These are phyloP conservation scores for Penicillium sclerotigenum DNA, from an alignment of 2,329 filamentous ascomycete species.

Conservation along the genomic window DNA sequence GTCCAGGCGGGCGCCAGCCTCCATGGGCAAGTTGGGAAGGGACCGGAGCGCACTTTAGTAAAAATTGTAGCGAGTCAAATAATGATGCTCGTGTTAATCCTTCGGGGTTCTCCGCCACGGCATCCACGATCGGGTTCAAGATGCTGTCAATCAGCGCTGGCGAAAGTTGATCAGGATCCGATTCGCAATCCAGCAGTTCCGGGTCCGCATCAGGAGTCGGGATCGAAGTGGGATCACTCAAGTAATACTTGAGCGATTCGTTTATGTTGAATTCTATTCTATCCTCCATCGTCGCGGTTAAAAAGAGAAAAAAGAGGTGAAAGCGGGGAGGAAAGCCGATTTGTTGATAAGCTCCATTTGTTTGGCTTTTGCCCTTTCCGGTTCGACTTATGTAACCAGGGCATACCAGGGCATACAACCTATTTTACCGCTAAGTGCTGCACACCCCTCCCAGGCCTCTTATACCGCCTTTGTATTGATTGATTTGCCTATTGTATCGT, in stretches of 20 bases:
- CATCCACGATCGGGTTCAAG: slow-evolving; percentile 88
- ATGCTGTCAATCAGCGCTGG: slow-evolving; percentile 76
- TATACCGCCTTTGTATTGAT: slow-evolving; percentile 8
- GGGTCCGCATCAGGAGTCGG: slow-evolving; percentile 81
- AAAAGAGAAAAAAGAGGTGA: slow-evolving; percentile 8
- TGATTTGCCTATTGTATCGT: not conserved
- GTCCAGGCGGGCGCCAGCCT: slow-evolving; percentile 39
- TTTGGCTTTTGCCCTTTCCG: slow-evolving; percentile 31
- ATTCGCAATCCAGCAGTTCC: slow-evolving; percentile 84
- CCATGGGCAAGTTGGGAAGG: slow-evolving; percentile 38
- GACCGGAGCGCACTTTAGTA: slow-evolving; percentile 83
- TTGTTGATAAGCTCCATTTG: slow-evolving; percentile 22
- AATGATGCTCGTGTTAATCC: slow-evolving; percentile 72
- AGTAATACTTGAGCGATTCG: slow-evolving; percentile 91
- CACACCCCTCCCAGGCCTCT: not conserved
- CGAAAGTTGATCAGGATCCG: slow-evolving; percentile 80
- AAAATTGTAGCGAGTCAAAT: slow-evolving; percentile 91
- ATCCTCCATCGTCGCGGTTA: slow-evolving; percentile 58
- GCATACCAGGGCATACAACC: too few relatives aligned
- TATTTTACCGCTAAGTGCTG: not conserved
- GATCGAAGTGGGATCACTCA: slow-evolving; percentile 83
- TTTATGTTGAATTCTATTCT: slow-evolving; percentile 87
- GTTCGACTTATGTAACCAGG: slow-evolving; percentile 7
- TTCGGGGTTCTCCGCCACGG: slow-evolving; percentile 87
- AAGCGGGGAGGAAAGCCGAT: slow-evolving; percentile 17